These are phyloP conservation scores for Handroanthus guayacan DNA, from an alignment of 257 asterid species.

Conservation along the genomic window DNA sequence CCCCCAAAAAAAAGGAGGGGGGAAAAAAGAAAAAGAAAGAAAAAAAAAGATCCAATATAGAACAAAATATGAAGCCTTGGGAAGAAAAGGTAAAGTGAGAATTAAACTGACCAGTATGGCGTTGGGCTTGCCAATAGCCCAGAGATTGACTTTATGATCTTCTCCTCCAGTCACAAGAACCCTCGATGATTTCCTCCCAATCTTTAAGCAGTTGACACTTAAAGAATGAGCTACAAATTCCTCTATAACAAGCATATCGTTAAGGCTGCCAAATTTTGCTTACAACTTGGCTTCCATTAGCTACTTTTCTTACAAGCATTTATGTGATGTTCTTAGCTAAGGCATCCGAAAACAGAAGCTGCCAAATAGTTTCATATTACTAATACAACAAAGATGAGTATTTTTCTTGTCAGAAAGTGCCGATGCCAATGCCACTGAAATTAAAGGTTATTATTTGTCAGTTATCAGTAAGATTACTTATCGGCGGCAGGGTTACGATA, in stretches of 20 bases:
- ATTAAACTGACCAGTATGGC: conserved; percentile 84
- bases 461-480: conserved; percentile 13
- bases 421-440: conserved; percentile 11
- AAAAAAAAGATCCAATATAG: background rate
- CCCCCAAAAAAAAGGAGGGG: too few relatives aligned
- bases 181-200: conserved; percentile 93
- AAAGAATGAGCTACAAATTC: conserved; percentile 98
- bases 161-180: conserved; percentile 99
- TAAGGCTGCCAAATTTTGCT: conserved; percentile 61
- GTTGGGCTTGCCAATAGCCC: conserved; percentile 99
- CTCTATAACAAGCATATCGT: conserved; percentile 61
- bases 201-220: conserved; percentile 94
- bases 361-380: conserved; percentile 14
- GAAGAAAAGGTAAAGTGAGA: conserved; percentile 24
- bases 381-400: conserved; percentile 15
- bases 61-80: conserved; percentile 26
- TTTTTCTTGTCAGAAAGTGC: conserved; percentile 15
- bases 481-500: conserved; percentile 19
- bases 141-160: conserved; percentile 97
- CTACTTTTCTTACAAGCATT: background rate
- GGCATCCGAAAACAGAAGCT: conserved; percentile 20
- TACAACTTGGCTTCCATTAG: background rate
- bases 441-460: conserved; percentile 4
- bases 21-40: background rate
- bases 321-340: conserved; percentile 25